Evolutionary conservation across 1,284 basidiomycete species (phyloP), one percentile per base, ranked within the genome.

Genomic region (Termitomyces sp.): DNA sequence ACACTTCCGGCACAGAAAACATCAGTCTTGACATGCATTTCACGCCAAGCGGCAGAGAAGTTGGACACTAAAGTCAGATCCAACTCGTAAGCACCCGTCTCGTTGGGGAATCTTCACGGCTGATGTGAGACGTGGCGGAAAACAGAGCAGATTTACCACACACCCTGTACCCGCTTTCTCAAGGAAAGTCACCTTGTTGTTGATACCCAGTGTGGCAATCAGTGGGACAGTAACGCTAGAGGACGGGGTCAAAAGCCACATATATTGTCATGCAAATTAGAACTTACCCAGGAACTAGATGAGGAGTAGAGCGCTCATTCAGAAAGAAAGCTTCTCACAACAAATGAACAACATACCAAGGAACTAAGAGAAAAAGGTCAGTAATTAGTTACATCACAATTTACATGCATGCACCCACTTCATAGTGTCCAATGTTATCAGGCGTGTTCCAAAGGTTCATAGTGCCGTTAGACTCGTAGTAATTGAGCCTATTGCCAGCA

Each of bases 1-100:
- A 90, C 70, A 44, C 79, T 78, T n/a, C 70, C 88, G 2, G 87
- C 80, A 63, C 87, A 89, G 72, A 90, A 90, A 28, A 89, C 84
- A 57, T 89, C 84, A 3, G 83, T 74, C 66, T 86, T 75, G 60
- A 88, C 70, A 57, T 88, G 81, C 84, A 89, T 86, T 58, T 75
- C 75, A 21, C 86, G 80, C 85, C 84, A 90, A 5, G 84, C 79
- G 35, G 68, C 63, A 19, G 61, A 53, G 66, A 82, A 84, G 59
- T 88, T 70, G 49, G 74, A 54, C 0, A 72, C 71, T 41, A 89
- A 67, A 28, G 74, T 79, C 34, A 82, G 64, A 62, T 89, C 87
- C 34, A 90, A 71, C 58, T 90, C 88, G 57, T 88, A 89, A 2
- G 84, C 86, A 19, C 87, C 88, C 26, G 87, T 88, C 6, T 81